These are phyloP conservation scores for Rhizopogon vinicolor DNA, from an alignment of 768 basidiomycete genomes.

Conservation along the genomic window DNA sequence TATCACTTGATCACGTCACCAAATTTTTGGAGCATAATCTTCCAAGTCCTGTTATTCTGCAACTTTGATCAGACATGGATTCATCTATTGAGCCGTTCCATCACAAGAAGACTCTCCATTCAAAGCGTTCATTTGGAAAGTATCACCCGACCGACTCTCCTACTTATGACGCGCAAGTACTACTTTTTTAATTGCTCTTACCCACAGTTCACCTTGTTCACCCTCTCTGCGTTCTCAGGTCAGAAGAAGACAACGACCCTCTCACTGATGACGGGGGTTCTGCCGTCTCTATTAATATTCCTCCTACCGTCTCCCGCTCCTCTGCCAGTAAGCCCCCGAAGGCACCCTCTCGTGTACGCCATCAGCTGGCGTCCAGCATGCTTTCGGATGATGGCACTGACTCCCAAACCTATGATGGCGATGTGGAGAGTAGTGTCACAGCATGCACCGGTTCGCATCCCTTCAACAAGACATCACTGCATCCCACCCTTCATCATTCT, in stretches of 20 bases:
- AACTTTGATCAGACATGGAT: constrained; percentile 13
- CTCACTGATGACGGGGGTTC: constrained; percentile 71
- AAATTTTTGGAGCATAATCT: too few species aligned
- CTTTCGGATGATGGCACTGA: constrained; percentile 73
- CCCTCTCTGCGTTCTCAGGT: constrained; percentile 37
- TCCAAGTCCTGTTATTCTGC: too few species aligned
- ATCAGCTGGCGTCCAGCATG: constrained; percentile 51
- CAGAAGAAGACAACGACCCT: constrained; percentile 87
- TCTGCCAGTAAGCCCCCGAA: constrained; percentile 22
- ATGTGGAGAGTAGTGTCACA: constrained; percentile 76
- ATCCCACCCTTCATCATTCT: constrained; percentile 31
- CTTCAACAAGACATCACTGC: constrained; percentile 21
- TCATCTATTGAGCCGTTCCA: constrained; percentile 17
- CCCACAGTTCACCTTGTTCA: constrained; percentile 11
- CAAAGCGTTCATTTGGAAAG: constrained; percentile 68
- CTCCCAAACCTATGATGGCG: constrained; percentile 88
- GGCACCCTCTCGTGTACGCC: constrained; percentile 29
- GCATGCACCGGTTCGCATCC: constrained; percentile 42
- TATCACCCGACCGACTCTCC: constrained; percentile 62
- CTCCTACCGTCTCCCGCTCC: constrained; percentile 20
- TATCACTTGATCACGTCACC: too few species aligned
- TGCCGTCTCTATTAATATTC: constrained; percentile 35
- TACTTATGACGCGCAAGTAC: constrained; percentile 67
- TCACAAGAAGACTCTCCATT: constrained; percentile 29
- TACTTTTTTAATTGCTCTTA: not conserved